These are phyloP conservation scores for Yamadazyma nakazawae DNA, from an alignment of 805 yeast species.

Conservation along the genomic window DNA sequence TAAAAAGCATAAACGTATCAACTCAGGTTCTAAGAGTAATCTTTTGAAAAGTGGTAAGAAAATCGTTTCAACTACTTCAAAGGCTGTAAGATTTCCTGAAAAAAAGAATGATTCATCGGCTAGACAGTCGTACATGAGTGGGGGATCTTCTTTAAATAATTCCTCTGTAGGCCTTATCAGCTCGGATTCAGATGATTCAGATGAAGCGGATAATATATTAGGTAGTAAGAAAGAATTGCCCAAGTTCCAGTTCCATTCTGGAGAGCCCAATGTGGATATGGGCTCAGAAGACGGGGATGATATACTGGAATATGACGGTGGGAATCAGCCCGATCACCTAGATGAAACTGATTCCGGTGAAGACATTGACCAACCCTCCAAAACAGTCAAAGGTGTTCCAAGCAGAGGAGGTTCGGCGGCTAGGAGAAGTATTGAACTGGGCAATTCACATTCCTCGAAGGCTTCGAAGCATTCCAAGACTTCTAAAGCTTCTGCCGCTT, in stretches of 20 bases:
- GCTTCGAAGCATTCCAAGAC: slow-evolving; percentile 3
- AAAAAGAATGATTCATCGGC: slow-evolving; percentile 30
- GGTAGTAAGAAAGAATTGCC: slow-evolving; percentile 15
- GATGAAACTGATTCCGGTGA: slow-evolving; percentile 13
- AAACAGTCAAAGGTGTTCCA: background rate
- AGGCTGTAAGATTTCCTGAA: slow-evolving; percentile 11
- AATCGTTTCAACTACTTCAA: slow-evolving; percentile 10
- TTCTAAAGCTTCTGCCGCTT: slow-evolving; percentile 12
- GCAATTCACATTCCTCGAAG: slow-evolving; percentile 1
- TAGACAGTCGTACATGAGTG: slow-evolving; percentile 27
- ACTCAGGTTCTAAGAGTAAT: slow-evolving; percentile 16
- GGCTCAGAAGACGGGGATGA: background rate
- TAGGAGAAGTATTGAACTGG: slow-evolving; percentile 3
- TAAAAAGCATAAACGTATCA: slow-evolving; percentile 16
- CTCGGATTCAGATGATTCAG: slow-evolving; percentile 4
- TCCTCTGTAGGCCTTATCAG: slow-evolving; percentile 15
- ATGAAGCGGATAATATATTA: background rate
- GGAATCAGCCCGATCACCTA: slow-evolving; percentile 10
- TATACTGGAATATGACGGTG: background rate
- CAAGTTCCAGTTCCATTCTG: slow-evolving; percentile 17
- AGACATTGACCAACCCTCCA: slow-evolving; percentile 2
- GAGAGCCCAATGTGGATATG: background rate
- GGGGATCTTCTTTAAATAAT: slow-evolving; percentile 22
- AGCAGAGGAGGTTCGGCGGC: background rate
- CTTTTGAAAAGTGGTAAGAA: slow-evolving; percentile 27